Evolutionary conservation across 148 eudicot genomes (phyloP).

Genomic region (Rhododendron griersonianum): DNA sequence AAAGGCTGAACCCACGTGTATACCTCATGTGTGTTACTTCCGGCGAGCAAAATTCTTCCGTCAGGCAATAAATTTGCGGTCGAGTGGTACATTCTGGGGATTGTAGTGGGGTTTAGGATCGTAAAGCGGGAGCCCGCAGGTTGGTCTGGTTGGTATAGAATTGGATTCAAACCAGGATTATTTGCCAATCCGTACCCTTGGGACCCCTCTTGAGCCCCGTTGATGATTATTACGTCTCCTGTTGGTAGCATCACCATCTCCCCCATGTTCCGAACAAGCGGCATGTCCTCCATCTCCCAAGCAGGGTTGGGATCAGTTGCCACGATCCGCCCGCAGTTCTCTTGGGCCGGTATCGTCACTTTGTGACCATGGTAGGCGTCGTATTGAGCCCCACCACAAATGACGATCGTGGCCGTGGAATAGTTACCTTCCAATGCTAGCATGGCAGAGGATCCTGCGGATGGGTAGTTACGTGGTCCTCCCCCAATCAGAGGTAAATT

Average conservation of each 20-base stretch:
- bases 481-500: conserved; percentile 62
- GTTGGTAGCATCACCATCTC: not conserved
- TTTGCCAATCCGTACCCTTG: conserved; percentile 79
- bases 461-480: conserved; percentile 87
- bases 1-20: conserved; percentile 44
- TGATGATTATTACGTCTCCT: not conserved
- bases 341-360: conserved; percentile 45
- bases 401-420: conserved; percentile 59
- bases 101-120: conserved; percentile 63
- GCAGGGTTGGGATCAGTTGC: not conserved
- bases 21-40: conserved; percentile 81
- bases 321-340: conserved; percentile 60
- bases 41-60: conserved; percentile 78
- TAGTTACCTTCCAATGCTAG: conserved; percentile 59
- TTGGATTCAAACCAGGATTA: conserved; percentile 57
- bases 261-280: not conserved
- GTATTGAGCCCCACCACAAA: conserved; percentile 81
- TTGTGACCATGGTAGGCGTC: conserved; percentile 60
- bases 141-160: conserved; percentile 64
- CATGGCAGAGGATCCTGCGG: conserved; percentile 89
- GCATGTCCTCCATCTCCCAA: conserved; percentile 13
- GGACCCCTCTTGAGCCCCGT: conserved; percentile 30
- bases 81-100: conserved; percentile 89
- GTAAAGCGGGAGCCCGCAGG: conserved; percentile 73
- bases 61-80: conserved; percentile 88